Base-by-base conservation (phyloP, 1,284 basidiomycete species). In the Trametes polyzona region DNA sequence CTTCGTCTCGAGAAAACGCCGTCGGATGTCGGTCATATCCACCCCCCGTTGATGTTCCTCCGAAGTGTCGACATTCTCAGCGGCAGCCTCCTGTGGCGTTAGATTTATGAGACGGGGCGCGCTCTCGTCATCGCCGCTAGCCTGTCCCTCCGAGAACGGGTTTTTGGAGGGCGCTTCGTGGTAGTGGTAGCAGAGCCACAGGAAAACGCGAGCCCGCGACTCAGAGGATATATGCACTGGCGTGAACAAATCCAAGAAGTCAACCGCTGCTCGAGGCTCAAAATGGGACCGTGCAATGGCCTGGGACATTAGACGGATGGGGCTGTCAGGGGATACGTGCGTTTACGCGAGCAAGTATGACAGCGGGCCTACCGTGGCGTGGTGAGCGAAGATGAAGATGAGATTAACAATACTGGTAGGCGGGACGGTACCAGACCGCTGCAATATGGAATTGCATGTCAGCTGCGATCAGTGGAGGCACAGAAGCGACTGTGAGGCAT, bases 181-280 rank as follows among this genome's bases (percentile, higher is more conserved):
- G 69, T 93, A 92, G 67, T 91, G 80, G 69, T 86, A 91, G 53
- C 90, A 76, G 40, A 92, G 78, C 87, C 90, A 93, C 21, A 94
- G 81, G 55, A 92, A 89, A 2, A 82, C 83, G n/a, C 76, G 80
- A 0, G 86, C 87, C 40, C 88, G 83, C 40, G 84, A 83, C 26
- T 70, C 68, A 8, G 87, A 86, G 1, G 87, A 84, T 32, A 86
- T 70, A 52, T 80, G 77, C 44, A 77, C 76, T 44, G 85, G 82
- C 23, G 83, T 76, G 72, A 92, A 91, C 58, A 92, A 73, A 68
- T 91, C 89, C 50, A 83, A 71, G 58, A 90, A 83, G 58, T 88
- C 83, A 57, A 82, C 61, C 36, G 73, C 75, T 48, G 79, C 64
- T 24, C 72, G 70, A 11, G 68, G 72, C 26, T 79, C 74, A 54